A percentile compares a stretch with the other conserved stretches of the same genome.
These are phyloP conservation scores for Echinosophora koreensis DNA, from an alignment of 306 rosid genomes.

Conservation along the genomic window DNA sequence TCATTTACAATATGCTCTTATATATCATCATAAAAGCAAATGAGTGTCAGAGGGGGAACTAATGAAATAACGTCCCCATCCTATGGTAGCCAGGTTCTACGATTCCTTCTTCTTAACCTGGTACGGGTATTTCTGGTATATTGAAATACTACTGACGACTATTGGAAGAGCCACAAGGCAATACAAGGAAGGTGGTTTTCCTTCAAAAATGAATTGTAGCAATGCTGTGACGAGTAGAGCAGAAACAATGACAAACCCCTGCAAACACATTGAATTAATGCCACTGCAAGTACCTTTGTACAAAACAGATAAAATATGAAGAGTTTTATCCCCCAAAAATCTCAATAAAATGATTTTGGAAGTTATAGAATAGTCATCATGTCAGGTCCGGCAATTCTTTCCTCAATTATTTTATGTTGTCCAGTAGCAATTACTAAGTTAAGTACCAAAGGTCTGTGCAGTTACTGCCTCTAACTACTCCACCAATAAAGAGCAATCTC, in stretches of 20 bases:
- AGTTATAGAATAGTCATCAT: slow-evolving; percentile 3
- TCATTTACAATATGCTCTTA: slow-evolving; percentile 56
- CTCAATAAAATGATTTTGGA: slow-evolving; percentile 25
- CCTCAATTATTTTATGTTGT: slow-evolving; percentile 11
- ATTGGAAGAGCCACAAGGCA: slow-evolving; percentile 92
- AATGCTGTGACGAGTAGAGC: slow-evolving; percentile 92
- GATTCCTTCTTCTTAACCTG: slow-evolving; percentile 72
- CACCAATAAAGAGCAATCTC: slow-evolving; percentile 18
- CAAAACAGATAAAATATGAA: slow-evolving; percentile 19
- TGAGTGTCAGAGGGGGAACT: slow-evolving; percentile 40
- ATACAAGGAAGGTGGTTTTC: slow-evolving; percentile 86
- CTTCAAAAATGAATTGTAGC: slow-evolving; percentile 95
- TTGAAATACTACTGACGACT: slow-evolving; percentile 81
- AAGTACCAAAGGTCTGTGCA: not conserved
- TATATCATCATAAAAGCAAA: slow-evolving; percentile 39
- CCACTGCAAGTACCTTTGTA: slow-evolving; percentile 14
- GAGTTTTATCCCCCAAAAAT: slow-evolving; percentile 14
- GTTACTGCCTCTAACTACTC: slow-evolving; percentile 23
- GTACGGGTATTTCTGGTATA: slow-evolving; percentile 90
- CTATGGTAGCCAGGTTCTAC: slow-evolving; percentile 42
- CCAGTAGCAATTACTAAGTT: slow-evolving; percentile 10
- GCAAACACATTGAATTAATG: slow-evolving; percentile 54
- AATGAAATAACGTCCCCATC: slow-evolving; percentile 39
- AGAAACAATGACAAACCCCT: slow-evolving; percentile 98
- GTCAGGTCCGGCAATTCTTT: slow-evolving; percentile 10